These are phyloP conservation scores for Leccinum obscurum DNA, from an alignment of 768 basidiomycete species.

Conservation along the genomic window DNA sequence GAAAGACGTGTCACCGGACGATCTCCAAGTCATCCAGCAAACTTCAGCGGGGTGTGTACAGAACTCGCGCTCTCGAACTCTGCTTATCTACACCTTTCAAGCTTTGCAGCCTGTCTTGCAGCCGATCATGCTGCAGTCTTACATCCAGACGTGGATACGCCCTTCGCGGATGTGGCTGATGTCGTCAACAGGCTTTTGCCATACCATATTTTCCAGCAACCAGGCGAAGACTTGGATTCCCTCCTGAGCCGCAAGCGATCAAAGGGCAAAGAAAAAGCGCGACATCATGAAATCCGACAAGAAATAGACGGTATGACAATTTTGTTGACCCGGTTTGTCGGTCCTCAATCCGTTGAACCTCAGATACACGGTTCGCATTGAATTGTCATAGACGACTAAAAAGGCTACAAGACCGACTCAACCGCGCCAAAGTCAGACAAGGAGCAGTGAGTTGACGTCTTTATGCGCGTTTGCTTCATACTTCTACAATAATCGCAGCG, in stretches of 20 bases:
- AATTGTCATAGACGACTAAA: conserved; percentile 61
- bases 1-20: conserved; percentile 50
- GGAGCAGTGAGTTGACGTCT: conserved; percentile 50
- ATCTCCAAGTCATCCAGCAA: conserved; percentile 46
- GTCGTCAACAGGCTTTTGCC: conserved; percentile 72
- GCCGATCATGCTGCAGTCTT: conserved; percentile 62
- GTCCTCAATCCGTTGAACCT: conserved; percentile 5
- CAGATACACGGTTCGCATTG: conserved; percentile 73
- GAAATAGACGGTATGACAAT: conserved; percentile 52
- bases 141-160: conserved; percentile 67
- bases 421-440: conserved; percentile 48
- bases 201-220: conserved; percentile 80
- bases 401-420: conserved; percentile 58
- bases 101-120: conserved; percentile 55
- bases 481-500: conserved; percentile 43
- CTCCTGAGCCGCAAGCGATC: conserved; percentile 22
- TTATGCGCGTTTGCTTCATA: not conserved
- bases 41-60: conserved; percentile 52
- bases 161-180: conserved; percentile 63
- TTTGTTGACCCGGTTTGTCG: not conserved
- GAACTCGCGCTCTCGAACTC: not conserved
- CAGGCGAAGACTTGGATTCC: conserved; percentile 57
- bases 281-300: conserved; percentile 41
- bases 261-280: conserved; percentile 69
- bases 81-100: conserved; percentile 32